Conservation (phyloP, 305 asterid species). For the Plantago lanceolata region DNA sequence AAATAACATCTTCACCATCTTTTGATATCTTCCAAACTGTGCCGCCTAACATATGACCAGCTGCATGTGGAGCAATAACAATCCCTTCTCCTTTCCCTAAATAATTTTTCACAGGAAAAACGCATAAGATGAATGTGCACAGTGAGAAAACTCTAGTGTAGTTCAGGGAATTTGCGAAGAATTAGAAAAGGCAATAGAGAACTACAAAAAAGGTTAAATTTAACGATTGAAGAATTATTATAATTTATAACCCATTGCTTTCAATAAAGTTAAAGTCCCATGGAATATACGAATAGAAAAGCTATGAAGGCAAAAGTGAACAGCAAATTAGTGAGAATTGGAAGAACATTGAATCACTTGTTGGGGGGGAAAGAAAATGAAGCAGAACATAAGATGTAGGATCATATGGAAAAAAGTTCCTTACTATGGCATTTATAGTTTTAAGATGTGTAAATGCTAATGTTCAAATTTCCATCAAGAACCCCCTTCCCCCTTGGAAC, state of each 20-base stretch:
- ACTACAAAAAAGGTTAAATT: slow-evolving; percentile 1
- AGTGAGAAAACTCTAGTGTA: too few species aligned
- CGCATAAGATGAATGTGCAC: too few species aligned
- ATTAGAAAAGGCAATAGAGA: slow-evolving; percentile 19
- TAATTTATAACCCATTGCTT: slow-evolving; percentile 13
- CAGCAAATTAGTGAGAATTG: background rate
- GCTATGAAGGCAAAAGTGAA: slow-evolving; percentile 8
- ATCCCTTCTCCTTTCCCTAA: slow-evolving; percentile 97
- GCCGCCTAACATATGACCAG: slow-evolving; percentile 97
- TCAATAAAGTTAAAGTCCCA: slow-evolving; percentile 9
- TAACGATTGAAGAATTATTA: background rate
- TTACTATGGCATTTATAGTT: too few species aligned
- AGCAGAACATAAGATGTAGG: too few species aligned
- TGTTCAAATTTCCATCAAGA: slow-evolving; percentile 9
- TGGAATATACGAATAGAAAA: slow-evolving; percentile 18
- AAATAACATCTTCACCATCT: slow-evolving; percentile 96
- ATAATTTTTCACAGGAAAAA: slow-evolving; percentile 20
- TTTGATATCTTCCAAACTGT: slow-evolving; percentile 92
- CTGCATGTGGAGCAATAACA: slow-evolving; percentile 94
- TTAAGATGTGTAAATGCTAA: background rate
- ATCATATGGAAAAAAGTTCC: too few species aligned
- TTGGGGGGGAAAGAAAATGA: too few species aligned
- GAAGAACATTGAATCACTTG: background rate
- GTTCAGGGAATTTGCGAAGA: slow-evolving; percentile 9
- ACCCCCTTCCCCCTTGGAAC: background rate